Evolutionary conservation across 768 basidiomycete species (phyloP), one percentile per base, ranked within the genome.

Genomic region (Boletus rubescentipes): DNA sequence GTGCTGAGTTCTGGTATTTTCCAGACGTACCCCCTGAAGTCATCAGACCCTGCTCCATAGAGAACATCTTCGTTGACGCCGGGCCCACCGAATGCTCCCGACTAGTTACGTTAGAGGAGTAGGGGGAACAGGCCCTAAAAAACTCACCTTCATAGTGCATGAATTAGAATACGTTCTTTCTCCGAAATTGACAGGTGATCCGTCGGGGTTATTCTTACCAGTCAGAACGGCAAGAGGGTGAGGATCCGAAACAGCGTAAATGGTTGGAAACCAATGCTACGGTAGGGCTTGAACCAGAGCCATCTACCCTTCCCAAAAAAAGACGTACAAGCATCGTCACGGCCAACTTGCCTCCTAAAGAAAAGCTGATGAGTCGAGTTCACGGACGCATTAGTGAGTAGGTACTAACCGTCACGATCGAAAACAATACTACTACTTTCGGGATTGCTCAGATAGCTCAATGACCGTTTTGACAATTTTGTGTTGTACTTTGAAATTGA

Each of bases 11-110:
- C 62, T 4, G 91, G 91, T 34, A 93, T 73, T 59, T 79, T 82
- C 91, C 91, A 93, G 21, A 91, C 66, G 59, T 93, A 93, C 18
- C 78, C 82, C 35, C 84, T 77, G 64, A 92, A 93, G 67, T 93
- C 89, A 64, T 93, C 91, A 11, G 89, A 91, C 15, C 91, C 91
- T n/a, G 81, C 80, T 34, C 78, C 79, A 62, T 86, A 93, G 61
- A 86, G 81, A 30, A 76, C 67, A 50, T 88, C 87, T 21, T 61
- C 69, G 43, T 78, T 74, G 29, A 78, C 61, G 5, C 78, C 79
- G 2, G 78, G 77, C 3, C 83, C 81, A 35, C 91, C 88, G 58
- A 93, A 92, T 6, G 83, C 80, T 4, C 89, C 89, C 55, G 91
- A 87, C 87, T 91, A 53, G 45, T 59, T 35, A 48, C 49, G 29